Base-by-base conservation (phyloP, 495 filamentous ascomycete genomes). In the Aspergillus wentii region DNA sequence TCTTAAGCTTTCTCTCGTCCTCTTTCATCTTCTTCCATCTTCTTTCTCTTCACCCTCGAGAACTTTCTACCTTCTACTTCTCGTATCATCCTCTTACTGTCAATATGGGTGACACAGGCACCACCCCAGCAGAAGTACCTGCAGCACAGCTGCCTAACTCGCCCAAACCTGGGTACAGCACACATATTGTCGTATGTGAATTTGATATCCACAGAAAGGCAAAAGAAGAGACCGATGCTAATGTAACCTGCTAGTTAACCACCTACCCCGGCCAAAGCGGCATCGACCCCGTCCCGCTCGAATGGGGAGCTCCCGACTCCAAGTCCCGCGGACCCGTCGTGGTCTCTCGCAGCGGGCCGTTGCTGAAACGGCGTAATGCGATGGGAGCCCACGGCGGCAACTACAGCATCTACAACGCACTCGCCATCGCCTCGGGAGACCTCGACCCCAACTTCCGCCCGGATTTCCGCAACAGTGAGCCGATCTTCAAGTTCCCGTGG, bases 341-440 rank as follows among this genome's bases (percentile, higher is more conserved):
- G 31, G 91, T 95, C 19, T 90, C 86, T 6, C 78, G 92, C 31
- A 76, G 71, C 41, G 71, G 74, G 5, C 80, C 76, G 36, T 86
- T 88, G 6, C 78, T 97, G 43, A 78, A 89, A 43, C 79, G 82
- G 50, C 82, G 92, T 37, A 98, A 98, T 66, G 91, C 85, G 72
- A 68, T 69, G 76, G 83, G 83, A 40, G 92, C 92, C 38, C 92
- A 98, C 54, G 91, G 92, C 29, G 92, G 92, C 28, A 95, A 89
- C n/a, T 98, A 98, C 52, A 87, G 85, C 49, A 88, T 96, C 51
- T 98, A 98, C 63, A 88, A 94, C 57, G 92, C 92, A 17, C 72
- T 98, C 30, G 92, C 92, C 26, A 76, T 98, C 44, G 92, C 92
- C 16, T 88, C 86, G 48, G 90, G 90, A 46, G 82, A 96, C 50